These are phyloP conservation scores for Serendipita sp. DNA, from an alignment of 768 basidiomycete genomes.

Conservation along the genomic window DNA sequence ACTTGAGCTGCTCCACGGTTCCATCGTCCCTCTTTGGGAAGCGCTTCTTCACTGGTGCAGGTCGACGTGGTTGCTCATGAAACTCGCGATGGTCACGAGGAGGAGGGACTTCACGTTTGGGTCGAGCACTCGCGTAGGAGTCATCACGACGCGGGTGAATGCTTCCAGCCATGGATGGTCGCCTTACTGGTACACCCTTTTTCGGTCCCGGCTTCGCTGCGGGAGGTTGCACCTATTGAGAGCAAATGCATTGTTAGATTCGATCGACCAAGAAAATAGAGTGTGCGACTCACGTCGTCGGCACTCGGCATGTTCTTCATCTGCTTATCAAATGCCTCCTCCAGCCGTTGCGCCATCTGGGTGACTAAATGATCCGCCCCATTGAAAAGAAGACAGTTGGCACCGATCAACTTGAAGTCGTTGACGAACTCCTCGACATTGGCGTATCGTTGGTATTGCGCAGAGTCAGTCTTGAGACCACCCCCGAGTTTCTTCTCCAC, in stretches of 20 bases:
- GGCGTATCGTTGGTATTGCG: slow-evolving; percentile 34
- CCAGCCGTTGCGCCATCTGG: slow-evolving; percentile 64
- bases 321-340: slow-evolving; percentile 77
- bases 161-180: slow-evolving; percentile 67
- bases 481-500: slow-evolving; percentile 66
- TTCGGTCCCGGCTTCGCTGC: slow-evolving; percentile 30
- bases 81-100: slow-evolving; percentile 74
- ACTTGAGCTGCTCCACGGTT: slow-evolving; percentile 70
- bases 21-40: slow-evolving; percentile 40
- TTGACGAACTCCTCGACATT: slow-evolving; percentile 64
- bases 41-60: slow-evolving; percentile 39
- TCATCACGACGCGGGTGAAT: slow-evolving; percentile 64
- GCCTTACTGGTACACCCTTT: slow-evolving; percentile 34
- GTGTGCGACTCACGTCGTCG: slow-evolving; percentile 43
- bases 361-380: slow-evolving; percentile 75
- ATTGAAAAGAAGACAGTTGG: slow-evolving; percentile 83
- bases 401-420: slow-evolving; percentile 79
- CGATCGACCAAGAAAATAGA: background rate
- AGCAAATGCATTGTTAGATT: background rate
- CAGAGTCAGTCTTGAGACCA: background rate
- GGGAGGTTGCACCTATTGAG: slow-evolving; percentile 26
- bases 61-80: slow-evolving; percentile 56
- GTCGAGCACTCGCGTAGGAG: slow-evolving; percentile 41
- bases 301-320: slow-evolving; percentile 67
- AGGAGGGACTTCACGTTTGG: slow-evolving; percentile 93